phyloP scores from a whole-genome alignment of 306 rosid species.

The Cotoneaster glaucophyllus region DNA sequence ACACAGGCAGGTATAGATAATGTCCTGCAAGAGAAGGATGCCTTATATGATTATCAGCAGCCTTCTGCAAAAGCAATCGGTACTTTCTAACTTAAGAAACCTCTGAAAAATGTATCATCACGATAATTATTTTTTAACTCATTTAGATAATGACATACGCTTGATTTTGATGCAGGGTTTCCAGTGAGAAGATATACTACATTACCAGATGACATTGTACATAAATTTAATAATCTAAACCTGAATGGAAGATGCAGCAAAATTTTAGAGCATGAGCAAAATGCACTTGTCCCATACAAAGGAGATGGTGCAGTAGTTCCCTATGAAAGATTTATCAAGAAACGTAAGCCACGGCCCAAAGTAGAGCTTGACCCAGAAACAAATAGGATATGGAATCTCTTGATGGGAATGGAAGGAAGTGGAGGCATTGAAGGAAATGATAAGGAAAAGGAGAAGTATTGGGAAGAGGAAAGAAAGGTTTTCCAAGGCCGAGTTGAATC shows the following conservation, averaged over 20 bases:
- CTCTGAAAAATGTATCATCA: neutral
- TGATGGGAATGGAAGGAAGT: conserved; percentile 73
- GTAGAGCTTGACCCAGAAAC: conserved; percentile 90
- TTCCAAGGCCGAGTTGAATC: conserved; percentile 79
- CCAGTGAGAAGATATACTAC: conserved; percentile 11
- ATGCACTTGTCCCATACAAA: conserved; percentile 62
- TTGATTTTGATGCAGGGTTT: conserved; percentile 46
- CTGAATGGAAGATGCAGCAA: conserved; percentile 34
- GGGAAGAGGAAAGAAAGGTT: conserved; percentile 83
- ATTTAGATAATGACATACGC: conserved; percentile 7
- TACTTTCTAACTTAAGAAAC: conserved; percentile 12
- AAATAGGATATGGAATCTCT: conserved; percentile 80
- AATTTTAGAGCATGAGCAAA: conserved; percentile 29
- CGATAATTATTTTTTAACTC: neutral
- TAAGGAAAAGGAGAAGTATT: conserved; percentile 67
- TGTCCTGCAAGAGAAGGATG: conserved; percentile 5
- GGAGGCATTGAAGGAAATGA: conserved; percentile 48
- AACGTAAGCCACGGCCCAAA: conserved; percentile 64
- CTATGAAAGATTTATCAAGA: conserved; percentile 40
- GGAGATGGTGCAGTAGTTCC: conserved; percentile 64
- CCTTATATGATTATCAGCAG: conserved; percentile 13
- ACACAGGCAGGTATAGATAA: conserved; percentile 1
- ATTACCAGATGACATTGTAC: conserved; percentile 29
- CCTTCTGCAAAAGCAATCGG: conserved; percentile 14
- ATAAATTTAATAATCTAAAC: conserved; percentile 35